Conservation (phyloP, 1,139 yeast species). For the Geotrichum fermentans region DNA sequence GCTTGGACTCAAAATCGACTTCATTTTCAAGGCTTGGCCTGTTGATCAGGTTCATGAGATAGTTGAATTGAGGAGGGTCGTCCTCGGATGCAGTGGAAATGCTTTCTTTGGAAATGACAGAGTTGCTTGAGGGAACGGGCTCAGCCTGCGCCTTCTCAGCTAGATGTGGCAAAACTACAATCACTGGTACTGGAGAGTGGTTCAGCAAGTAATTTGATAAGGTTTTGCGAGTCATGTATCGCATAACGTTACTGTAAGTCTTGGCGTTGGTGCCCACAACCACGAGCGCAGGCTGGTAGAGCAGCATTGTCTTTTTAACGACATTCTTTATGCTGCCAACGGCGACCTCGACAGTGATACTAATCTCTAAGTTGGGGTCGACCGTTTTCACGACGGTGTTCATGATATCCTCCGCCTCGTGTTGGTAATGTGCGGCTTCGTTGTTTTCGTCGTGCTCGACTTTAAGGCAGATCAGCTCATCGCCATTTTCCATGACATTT, state of each 20-base stretch:
- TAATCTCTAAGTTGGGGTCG: conserved; percentile 23
- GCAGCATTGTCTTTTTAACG: conserved; percentile 28
- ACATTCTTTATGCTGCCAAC: conserved; percentile 30
- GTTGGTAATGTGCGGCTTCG: conserved; percentile 22
- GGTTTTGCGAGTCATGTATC: conserved; percentile 25
- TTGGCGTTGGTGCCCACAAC: conserved; percentile 29
- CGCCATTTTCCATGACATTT: conserved; percentile 29
- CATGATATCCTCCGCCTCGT: conserved; percentile 25
- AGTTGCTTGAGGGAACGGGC: background rate
- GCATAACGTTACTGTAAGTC: conserved; percentile 25
- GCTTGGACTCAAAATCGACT: background rate
- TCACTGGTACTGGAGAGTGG: conserved; percentile 32
- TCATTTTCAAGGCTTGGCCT: background rate
- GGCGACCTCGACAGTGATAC: conserved; percentile 30
- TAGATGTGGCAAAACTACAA: conserved; percentile 20
- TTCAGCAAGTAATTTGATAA: conserved; percentile 27
- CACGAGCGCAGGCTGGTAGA: conserved; percentile 32
- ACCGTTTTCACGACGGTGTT: conserved; percentile 22
- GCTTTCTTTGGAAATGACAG: background rate
- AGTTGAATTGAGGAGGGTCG: background rate
- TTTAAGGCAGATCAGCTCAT: conserved; percentile 31
- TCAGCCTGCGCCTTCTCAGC: conserved; percentile 2
- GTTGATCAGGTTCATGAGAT: background rate
- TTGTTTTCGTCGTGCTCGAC: conserved; percentile 19
- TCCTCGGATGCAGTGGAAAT: background rate